Evolutionary conservation across 306 rosid species (phyloP).

Genomic region (Leucaena leucocephala): DNA sequence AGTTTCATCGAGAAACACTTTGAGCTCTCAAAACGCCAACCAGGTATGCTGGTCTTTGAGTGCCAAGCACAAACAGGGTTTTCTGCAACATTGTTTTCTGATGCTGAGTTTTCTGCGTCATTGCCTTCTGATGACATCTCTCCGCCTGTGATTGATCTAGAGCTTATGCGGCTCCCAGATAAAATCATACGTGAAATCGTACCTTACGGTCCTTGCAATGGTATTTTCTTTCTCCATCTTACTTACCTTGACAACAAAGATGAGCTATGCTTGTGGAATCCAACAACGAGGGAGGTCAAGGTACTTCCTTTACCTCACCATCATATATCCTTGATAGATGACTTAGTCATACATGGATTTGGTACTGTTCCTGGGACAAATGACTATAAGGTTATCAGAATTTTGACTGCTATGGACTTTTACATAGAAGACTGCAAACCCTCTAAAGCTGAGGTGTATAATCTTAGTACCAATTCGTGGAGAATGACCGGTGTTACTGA

Average conservation of each 20-base stretch:
- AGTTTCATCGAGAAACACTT: neutral
- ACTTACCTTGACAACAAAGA: too few relatives aligned
- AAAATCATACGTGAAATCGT: neutral
- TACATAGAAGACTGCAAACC: neutral
- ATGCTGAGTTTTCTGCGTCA: neutral
- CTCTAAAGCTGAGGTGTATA: neutral
- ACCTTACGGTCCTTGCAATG: constrained; percentile 24
- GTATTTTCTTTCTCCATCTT: neutral
- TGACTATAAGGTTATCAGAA: constrained; percentile 19
- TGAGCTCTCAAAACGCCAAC: neutral
- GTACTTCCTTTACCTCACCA: neutral
- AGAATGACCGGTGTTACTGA: neutral
- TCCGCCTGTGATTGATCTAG: neutral
- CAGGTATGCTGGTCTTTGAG: neutral
- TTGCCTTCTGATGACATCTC: neutral
- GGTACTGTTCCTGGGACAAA: constrained; percentile 5
- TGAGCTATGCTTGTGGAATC: constrained; percentile 20
- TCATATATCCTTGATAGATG: rapidly evolving
- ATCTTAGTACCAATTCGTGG: neutral
- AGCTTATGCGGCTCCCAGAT: neutral
- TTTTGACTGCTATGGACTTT: neutral
- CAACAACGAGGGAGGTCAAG: constrained; percentile 7
- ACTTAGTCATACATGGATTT: neutral
- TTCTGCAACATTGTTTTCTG: neutral
- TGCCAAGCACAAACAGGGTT: neutral